These are phyloP conservation scores for Fusarium algeriense DNA, from an alignment of 2,329 filamentous ascomycete genomes.

Conservation along the genomic window DNA sequence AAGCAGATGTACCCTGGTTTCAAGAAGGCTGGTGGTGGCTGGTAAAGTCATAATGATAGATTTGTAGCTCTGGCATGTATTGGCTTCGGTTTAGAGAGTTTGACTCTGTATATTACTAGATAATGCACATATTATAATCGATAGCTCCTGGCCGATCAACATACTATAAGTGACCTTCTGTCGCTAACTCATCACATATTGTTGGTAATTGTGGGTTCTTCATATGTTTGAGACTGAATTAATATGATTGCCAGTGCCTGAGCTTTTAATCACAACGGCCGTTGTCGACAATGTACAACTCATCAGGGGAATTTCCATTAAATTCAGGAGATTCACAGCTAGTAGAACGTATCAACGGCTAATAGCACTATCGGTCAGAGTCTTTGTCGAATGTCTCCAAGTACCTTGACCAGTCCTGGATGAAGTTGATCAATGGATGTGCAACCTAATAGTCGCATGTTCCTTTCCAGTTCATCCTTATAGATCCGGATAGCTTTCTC, in stretches of 20 bases:
- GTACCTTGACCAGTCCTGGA: neutral
- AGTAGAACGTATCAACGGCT: too few species aligned
- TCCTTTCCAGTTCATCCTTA: slow-evolving; percentile 98
- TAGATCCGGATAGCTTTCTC: slow-evolving; percentile 91
- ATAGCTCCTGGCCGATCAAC: neutral
- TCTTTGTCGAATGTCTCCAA: neutral
- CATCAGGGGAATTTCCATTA: too few species aligned
- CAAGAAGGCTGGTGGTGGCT: slow-evolving; percentile 39
- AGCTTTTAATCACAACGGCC: too few species aligned
- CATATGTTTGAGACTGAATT: too few species aligned
- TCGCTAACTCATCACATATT: too few species aligned
- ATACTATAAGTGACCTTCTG: too few species aligned
- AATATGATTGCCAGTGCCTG: too few species aligned
- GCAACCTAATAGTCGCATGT: slow-evolving; percentile 91
- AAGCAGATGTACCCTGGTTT: slow-evolving; percentile 37
- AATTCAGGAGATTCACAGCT: too few species aligned
- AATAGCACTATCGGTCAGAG: neutral
- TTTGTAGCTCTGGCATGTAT: neutral
- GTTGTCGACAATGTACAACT: too few species aligned
- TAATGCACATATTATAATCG: neutral
- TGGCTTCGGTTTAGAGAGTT: neutral
- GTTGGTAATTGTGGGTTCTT: too few species aligned
- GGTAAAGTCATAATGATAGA: slow-evolving; percentile 2
- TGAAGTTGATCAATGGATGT: slow-evolving; percentile 76
- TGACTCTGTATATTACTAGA: slow-evolving; percentile 8